Evolutionary conservation across 2,329 filamentous ascomycete genomes (phyloP).

Genomic region (Fusarium chaquense): DNA sequence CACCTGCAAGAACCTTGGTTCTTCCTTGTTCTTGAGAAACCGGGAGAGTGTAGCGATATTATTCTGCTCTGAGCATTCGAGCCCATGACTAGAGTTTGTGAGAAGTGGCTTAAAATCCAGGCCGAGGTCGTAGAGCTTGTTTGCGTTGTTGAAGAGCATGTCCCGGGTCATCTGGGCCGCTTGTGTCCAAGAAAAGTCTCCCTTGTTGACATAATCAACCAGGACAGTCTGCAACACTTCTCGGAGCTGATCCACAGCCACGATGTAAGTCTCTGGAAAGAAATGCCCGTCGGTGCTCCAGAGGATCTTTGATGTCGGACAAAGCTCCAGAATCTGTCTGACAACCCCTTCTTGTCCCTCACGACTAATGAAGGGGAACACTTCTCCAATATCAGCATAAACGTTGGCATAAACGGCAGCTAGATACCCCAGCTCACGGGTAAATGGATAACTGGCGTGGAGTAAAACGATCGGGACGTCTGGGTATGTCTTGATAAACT

Average conservation of each 20-base stretch:
- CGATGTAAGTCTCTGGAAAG: constrained; percentile 81
- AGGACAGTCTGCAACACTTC: constrained; percentile 77
- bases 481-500: constrained; percentile 76
- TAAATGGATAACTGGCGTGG: constrained; percentile 85
- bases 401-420: constrained; percentile 82
- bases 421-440: constrained; percentile 81
- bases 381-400: constrained; percentile 84
- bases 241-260: constrained; percentile 78
- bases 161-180: constrained; percentile 74
- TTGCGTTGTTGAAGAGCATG: constrained; percentile 82
- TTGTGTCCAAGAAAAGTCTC: constrained; percentile 70
- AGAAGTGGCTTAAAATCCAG: constrained; percentile 55
- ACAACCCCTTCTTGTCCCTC: constrained; percentile 80
- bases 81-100: constrained; percentile 4
- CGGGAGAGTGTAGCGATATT: constrained; percentile 28
- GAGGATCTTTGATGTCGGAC: constrained; percentile 79
- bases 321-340: constrained; percentile 79
- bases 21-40: constrained; percentile 62
- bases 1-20: constrained; percentile 75
- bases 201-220: constrained; percentile 72
- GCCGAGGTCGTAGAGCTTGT: constrained; percentile 76
- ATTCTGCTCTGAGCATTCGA: constrained; percentile 10
- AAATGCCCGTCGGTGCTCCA: constrained; percentile 86
- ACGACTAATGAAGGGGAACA: constrained; percentile 82
- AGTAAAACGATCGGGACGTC: constrained; percentile 80